Base-by-base conservation (phyloP, 805 yeast species). In the Yarrowia porcina region DNA sequence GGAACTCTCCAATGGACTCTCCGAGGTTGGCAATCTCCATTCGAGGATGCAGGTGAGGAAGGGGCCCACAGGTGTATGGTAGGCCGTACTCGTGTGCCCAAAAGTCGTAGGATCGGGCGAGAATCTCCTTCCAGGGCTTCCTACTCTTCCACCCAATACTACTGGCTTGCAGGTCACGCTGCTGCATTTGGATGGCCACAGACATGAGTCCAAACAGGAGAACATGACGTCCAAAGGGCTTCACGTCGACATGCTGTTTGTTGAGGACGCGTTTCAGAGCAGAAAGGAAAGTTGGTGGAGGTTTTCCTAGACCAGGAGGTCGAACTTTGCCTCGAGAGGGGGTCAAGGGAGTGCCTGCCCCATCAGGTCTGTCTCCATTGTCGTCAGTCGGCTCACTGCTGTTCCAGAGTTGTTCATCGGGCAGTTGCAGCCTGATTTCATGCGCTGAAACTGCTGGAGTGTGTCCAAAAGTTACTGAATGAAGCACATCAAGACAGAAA, bases 401-500 rank as follows among this genome's bases (percentile, higher is more conserved):
- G 41, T 79, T 82, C 90, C 90, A 85, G 35, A 83, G 69, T 23
- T 74, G 78, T 67, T 86, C 90, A 61, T 82, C 82, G 67, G 89
- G 90, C 74, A 85, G 71, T 3, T 83, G 77, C 67, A 85, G 70
- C 65, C 85, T 85, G 45, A 85, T 77, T 68, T 59, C 89, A 69
- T 85, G 87, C 9, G 84, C 79, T 25, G 83, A 80, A 49, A 85
- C 72, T 33, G 80, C 71, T 68, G 83, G 76, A 64, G 87, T 82
- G 73, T 90, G 96, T 6, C 96, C 88, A 72, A 87, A 89, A 54
- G 88, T 81, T 15, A 87, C 83, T 38, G 90, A 88, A 75, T 90
- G 96, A 2, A 86, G 80, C 1, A 88, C 85, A 73, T 90, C 97
- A 69, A 88, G 78, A 70, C 87, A 87, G 71, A 90, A 90, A 13